Conservation (phyloP, 192 early-diverging fungal species). For the Diversispora eburnea region DNA sequence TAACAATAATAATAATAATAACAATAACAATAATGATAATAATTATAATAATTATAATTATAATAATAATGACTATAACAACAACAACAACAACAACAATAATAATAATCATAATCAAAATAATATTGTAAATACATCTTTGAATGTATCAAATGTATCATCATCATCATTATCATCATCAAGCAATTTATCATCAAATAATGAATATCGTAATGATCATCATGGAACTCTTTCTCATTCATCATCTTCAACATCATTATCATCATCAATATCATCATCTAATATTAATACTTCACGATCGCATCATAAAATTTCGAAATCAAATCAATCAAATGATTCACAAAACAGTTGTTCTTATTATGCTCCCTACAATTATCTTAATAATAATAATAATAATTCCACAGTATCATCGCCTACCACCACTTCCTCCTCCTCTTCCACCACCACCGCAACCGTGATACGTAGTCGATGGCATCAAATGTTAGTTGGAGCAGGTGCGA, state of each 20-base stretch:
- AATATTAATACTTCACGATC: not conserved
- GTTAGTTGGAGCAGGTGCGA: conserved; percentile 56
- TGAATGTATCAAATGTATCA: too few species aligned
- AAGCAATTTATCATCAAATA: not conserved
- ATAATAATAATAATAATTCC: conserved; percentile 7
- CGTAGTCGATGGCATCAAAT: conserved; percentile 57
- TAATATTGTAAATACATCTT: too few species aligned
- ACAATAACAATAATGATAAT: too few species aligned
- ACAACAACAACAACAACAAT: too few species aligned
- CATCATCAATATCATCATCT: not conserved
- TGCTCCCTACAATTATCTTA: conserved; percentile 8
- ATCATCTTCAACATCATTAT: not conserved
- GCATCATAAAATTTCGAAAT: conserved; percentile 24
- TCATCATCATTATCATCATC: too few species aligned
- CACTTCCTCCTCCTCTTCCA: not conserved
- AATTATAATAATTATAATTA: not conserved
- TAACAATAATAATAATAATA: too few species aligned
- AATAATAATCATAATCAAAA: too few species aligned
- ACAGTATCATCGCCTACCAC: not conserved
- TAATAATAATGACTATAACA: too few species aligned
- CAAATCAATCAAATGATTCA: conserved; percentile 22
- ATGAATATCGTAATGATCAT: conserved; percentile 1
- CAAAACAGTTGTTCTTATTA: conserved; percentile 5
- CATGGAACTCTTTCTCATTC: not conserved
- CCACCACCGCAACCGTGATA: not conserved